These are phyloP conservation scores for Eucalyptus lansdowneana DNA, from an alignment of 345 rosid species.

Conservation along the genomic window DNA sequence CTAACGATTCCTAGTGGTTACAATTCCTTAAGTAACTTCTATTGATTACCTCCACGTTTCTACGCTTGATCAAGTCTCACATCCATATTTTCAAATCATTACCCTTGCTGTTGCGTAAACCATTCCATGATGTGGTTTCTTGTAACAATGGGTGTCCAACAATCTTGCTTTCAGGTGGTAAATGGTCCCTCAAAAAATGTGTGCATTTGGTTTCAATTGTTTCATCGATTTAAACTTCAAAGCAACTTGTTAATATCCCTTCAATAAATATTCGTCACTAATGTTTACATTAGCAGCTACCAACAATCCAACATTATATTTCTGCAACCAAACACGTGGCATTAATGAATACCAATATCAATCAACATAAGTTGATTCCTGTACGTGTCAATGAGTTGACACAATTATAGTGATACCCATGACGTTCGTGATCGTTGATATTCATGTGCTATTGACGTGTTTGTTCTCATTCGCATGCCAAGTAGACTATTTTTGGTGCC, in stretches of 20 bases:
- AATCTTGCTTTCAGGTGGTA: no score
- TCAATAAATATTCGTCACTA: background rate
- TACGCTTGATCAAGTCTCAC: background rate
- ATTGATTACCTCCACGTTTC: background rate
- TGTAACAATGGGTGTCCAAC: background rate
- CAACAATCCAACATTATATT: background rate
- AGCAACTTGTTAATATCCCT: background rate
- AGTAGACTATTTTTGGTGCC: background rate
- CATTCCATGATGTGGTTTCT: background rate
- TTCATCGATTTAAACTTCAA: background rate
- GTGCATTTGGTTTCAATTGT: no score
- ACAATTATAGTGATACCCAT: background rate
- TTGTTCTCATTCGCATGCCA: background rate
- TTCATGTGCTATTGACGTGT: background rate
- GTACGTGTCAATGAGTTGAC: background rate
- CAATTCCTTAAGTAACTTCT: no score
- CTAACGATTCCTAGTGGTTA: no score
- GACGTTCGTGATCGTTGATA: accelerated
- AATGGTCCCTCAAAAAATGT: no score
- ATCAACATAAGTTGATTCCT: background rate
- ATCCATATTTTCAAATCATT: background rate
- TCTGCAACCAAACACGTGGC: background rate
- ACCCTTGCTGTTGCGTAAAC: background rate
- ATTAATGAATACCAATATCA: background rate
- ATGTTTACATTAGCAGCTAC: background rate